These are phyloP conservation scores for Pythium plurisporium DNA, from an alignment of 352 stramenopile genomes.

Conservation along the genomic window DNA sequence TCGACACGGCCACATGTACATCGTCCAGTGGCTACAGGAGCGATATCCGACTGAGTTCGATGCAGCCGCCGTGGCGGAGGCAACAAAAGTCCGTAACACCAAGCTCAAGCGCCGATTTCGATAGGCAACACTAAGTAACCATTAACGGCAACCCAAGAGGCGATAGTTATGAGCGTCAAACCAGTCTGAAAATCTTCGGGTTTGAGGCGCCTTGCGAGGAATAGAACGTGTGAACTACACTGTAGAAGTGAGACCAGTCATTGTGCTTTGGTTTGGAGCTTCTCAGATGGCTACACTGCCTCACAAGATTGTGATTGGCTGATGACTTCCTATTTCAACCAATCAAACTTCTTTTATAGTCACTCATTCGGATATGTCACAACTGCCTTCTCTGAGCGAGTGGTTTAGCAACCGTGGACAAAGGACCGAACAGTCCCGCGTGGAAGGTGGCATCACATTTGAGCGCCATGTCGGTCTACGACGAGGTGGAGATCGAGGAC, in stretches of 20 bases:
- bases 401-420: background rate
- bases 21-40: slow-evolving; percentile 18
- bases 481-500: slow-evolving; percentile 98
- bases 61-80: slow-evolving; percentile 1
- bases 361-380: background rate
- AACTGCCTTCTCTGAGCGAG: background rate
- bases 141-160: no score
- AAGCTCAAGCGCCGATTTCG: slow-evolving; percentile 2
- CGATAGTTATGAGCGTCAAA: no score
- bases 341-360: background rate
- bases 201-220: no score
- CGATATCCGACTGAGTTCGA: slow-evolving; percentile 9
- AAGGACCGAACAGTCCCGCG: background rate
- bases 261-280: no score
- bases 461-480: slow-evolving; percentile 89
- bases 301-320: background rate
- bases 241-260: no score
- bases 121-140: no score
- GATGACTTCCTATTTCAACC: background rate
- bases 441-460: background rate
- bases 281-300: slow-evolving; percentile 1
- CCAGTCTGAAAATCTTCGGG: no score
- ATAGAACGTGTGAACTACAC: no score
- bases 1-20: slow-evolving; percentile 14
- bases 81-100: background rate